Percentiles rank a stretch among this genome's conserved stretches.
Conservation (phyloP, 805 yeast species). For the Myxozyma monticola region DNA sequence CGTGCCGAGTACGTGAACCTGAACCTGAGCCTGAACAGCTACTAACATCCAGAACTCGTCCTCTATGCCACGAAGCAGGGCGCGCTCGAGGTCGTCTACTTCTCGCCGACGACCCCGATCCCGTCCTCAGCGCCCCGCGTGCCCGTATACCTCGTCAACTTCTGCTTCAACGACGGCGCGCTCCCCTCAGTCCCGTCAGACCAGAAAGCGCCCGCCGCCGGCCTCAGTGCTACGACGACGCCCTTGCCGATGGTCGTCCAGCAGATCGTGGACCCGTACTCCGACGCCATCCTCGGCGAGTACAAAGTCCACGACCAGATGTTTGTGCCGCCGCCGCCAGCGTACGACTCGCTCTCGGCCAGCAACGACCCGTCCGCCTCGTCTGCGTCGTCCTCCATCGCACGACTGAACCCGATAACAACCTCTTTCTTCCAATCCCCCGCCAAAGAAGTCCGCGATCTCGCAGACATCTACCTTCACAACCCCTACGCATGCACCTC, state of each 20-base stretch:
- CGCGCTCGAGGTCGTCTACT: neutral
- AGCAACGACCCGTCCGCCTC: no score
- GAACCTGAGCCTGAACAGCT: neutral
- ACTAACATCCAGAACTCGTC: constrained; percentile 6
- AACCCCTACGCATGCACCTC: neutral
- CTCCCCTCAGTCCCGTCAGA: neutral
- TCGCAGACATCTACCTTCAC: neutral
- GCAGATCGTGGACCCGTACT: constrained; percentile 1
- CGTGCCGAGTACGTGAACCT: neutral
- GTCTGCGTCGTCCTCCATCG: no score
- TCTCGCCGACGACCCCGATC: no score
- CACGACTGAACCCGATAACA: no score
- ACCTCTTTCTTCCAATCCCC: neutral
- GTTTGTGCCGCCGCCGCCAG: constrained; percentile 1
- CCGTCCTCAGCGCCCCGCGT: neutral
- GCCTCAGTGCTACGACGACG: neutral
- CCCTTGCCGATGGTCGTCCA: constrained; percentile 2
- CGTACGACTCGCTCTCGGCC: neutral
- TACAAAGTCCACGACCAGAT: neutral
- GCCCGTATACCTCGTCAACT: neutral
- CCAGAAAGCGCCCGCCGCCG: neutral
- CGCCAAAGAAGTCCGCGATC: neutral
- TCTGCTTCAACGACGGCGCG: neutral
- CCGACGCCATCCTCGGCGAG: constrained; percentile 1
- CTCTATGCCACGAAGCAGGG: neutral